These are phyloP conservation scores for Mortierella antarctica DNA, from an alignment of 192 early-diverging fungal species.

Conservation along the genomic window DNA sequence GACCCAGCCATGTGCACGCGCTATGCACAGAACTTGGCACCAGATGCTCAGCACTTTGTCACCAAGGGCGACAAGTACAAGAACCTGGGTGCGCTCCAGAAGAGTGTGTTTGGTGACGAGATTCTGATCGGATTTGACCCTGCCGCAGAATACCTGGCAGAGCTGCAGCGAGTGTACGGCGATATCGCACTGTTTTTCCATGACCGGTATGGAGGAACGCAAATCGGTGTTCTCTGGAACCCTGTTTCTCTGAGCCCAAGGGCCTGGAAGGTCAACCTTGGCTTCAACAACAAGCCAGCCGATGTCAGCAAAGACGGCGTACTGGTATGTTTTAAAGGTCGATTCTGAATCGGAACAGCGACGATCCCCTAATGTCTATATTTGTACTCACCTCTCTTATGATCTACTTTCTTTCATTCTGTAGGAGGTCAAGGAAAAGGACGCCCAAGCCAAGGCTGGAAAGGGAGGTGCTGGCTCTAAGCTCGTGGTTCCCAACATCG, in stretches of 20 bases:
- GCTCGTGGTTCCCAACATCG: constrained; percentile 68
- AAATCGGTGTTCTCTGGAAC: constrained; percentile 78
- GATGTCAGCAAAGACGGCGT: constrained; percentile 57
- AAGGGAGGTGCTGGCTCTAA: constrained; percentile 47
- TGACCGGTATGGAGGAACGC: constrained; percentile 78
- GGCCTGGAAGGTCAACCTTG: constrained; percentile 73
- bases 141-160: constrained; percentile 71
- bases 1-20: constrained; percentile 66
- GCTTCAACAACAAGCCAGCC: constrained; percentile 67
- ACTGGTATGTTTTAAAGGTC: constrained; percentile 51
- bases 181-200: constrained; percentile 77
- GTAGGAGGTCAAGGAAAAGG: constrained; percentile 31
- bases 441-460: constrained; percentile 36
- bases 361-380: background rate
- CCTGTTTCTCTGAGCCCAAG: constrained; percentile 61
- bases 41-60: constrained; percentile 60
- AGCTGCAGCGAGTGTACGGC: constrained; percentile 73
- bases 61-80: constrained; percentile 72
- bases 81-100: constrained; percentile 68
- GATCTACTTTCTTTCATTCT: background rate
- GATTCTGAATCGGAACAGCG: background rate
- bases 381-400: too few species aligned
- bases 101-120: constrained; percentile 66
- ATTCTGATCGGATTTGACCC: constrained; percentile 82
- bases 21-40: constrained; percentile 69